Conservation (phyloP, 768 basidiomycete genomes). For the Tulasnella sp. region DNA sequence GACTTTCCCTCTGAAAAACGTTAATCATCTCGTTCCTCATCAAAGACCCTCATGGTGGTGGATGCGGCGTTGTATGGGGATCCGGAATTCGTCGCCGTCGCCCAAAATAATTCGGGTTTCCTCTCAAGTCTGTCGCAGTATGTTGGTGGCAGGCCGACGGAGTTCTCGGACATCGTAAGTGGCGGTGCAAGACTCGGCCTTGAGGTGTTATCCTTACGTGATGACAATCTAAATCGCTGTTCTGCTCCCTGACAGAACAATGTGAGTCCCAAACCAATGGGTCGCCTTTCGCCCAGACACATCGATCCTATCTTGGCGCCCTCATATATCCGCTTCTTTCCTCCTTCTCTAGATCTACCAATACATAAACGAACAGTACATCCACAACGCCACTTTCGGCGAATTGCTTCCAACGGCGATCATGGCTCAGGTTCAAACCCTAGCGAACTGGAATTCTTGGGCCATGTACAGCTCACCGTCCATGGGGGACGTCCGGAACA, state of each 20-base stretch:
- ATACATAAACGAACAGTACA: conserved; percentile 61
- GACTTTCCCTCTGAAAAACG: conserved; percentile 41
- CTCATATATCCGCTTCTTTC: background rate
- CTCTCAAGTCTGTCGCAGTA: background rate
- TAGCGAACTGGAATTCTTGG: conserved; percentile 72
- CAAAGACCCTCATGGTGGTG: background rate
- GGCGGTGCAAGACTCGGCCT: too few relatives aligned
- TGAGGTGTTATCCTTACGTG: too few relatives aligned
- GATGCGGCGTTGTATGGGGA: conserved; percentile 19
- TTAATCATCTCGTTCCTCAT: conserved; percentile 49
- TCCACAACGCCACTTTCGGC: conserved; percentile 74
- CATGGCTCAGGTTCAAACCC: conserved; percentile 58
- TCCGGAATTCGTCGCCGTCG: conserved; percentile 8
- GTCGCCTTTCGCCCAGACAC: too few relatives aligned
- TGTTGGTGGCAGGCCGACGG: conserved; percentile 5
- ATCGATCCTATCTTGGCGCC: background rate
- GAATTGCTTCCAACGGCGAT: conserved; percentile 69
- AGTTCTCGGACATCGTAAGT: conserved; percentile 24
- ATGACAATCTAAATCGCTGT: too few relatives aligned
- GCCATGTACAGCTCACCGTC: conserved; percentile 54
- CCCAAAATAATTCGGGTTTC: conserved; percentile 12
- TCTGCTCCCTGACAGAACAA: too few relatives aligned
- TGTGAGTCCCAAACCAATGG: too few relatives aligned
- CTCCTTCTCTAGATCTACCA: conserved; percentile 47
- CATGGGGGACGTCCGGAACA: conserved; percentile 58